phyloP scores from a whole-genome alignment of 805 yeast genomes.

The Barnettozyma vustinii region DNA sequence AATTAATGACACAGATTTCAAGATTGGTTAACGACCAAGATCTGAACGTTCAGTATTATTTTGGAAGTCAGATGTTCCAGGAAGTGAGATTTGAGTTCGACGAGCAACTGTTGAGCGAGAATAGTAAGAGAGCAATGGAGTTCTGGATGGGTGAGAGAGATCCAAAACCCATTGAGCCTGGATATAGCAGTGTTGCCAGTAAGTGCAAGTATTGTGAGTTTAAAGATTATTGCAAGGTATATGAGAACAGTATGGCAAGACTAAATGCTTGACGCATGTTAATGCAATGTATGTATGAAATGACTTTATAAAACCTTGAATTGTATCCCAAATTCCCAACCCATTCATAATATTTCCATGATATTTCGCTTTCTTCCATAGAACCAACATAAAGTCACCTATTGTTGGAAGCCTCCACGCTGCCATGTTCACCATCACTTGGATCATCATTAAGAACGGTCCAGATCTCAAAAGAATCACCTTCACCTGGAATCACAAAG shows the following conservation, averaged over 20 bases:
- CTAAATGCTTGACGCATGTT: neutral
- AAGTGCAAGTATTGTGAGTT: slow-evolving; percentile 56
- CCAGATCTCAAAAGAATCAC: slow-evolving; percentile 1
- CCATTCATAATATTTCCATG: neutral
- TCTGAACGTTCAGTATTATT: slow-evolving; percentile 49
- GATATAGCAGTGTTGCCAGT: slow-evolving; percentile 28
- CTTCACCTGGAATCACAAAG: slow-evolving; percentile 3
- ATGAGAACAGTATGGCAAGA: slow-evolving; percentile 19
- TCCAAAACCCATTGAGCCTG: slow-evolving; percentile 39
- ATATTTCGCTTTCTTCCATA: neutral
- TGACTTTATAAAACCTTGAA: too few relatives aligned
- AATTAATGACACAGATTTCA: slow-evolving; percentile 33
- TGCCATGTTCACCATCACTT: neutral
- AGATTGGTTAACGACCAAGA: slow-evolving; percentile 30
- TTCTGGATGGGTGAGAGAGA: slow-evolving; percentile 58
- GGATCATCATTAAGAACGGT: neutral
- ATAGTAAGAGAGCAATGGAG: slow-evolving; percentile 31
- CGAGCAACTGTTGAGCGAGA: slow-evolving; percentile 23
- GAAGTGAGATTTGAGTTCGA: slow-evolving; percentile 36
- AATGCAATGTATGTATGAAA: neutral
- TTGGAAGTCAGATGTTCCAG: slow-evolving; percentile 36
- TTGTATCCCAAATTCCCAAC: neutral
- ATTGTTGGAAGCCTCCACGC: neutral
- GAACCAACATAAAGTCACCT: neutral
- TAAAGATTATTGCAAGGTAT: slow-evolving; percentile 31